Percentiles rank a stretch among this genome's conserved stretches.
Conservation (phyloP, 257 asterid species). For the Rhazya stricta region DNA sequence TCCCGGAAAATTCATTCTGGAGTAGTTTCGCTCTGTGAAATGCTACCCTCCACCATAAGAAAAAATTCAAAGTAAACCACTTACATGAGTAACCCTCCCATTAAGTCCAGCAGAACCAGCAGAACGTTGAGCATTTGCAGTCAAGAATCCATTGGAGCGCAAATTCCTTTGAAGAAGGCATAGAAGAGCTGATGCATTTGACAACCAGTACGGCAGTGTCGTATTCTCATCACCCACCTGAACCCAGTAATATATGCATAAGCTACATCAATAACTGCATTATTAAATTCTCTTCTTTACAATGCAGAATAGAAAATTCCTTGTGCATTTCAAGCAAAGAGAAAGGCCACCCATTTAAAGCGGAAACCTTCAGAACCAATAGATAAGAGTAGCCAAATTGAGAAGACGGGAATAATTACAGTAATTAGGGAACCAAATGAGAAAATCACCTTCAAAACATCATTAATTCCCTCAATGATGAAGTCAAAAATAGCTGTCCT, state of each 20-base stretch:
- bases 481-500: slow-evolving; percentile 87
- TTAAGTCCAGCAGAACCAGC: slow-evolving; percentile 65
- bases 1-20: not conserved
- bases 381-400: not conserved
- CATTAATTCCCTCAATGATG: slow-evolving; percentile 74
- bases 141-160: slow-evolving; percentile 77
- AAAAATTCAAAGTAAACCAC: slow-evolving; percentile 23
- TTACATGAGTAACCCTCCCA: slow-evolving; percentile 74
- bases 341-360: not conserved
- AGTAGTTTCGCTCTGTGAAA: slow-evolving; percentile 4
- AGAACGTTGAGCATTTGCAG: slow-evolving; percentile 73
- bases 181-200: slow-evolving; percentile 90
- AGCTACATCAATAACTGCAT: slow-evolving; percentile 7
- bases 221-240: slow-evolving; percentile 78
- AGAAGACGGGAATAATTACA: not conserved
- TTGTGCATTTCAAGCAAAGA: not conserved
- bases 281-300: not conserved
- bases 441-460: slow-evolving; percentile 68
- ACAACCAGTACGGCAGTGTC: slow-evolving; percentile 89
- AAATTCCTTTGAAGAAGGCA: slow-evolving; percentile 90
- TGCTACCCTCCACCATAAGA: not conserved
- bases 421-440: slow-evolving; percentile 5
- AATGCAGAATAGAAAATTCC: not conserved
- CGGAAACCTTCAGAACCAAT: not conserved
- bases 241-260: slow-evolving; percentile 22